A percentile compares a stretch with the other conserved stretches of the same genome.
Conservation (phyloP, 306 rosid genomes). For the Lathyrus aphaca region DNA sequence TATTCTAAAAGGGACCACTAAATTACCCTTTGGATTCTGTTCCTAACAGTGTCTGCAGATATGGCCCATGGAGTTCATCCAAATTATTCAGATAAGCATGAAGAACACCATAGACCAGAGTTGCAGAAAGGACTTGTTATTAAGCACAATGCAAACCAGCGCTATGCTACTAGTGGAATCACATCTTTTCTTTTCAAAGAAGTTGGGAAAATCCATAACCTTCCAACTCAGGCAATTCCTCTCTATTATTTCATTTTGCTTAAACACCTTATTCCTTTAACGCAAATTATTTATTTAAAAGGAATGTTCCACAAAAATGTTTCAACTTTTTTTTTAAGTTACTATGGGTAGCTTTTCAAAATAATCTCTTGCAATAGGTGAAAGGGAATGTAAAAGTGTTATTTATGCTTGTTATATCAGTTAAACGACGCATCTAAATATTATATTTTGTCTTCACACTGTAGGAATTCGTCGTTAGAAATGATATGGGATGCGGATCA, state of each 20-base stretch:
- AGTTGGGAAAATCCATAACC: conserved; percentile 76
- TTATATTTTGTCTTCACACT: neutral
- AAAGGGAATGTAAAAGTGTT: neutral
- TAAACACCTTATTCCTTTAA: conserved; percentile 1
- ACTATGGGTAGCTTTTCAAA: neutral
- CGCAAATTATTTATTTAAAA: neutral
- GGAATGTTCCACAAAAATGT: neutral
- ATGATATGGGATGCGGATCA: conserved; percentile 99
- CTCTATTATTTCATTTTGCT: conserved; percentile 17
- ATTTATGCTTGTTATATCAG: conserved; percentile 11
- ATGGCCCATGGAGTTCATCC: conserved; percentile 99
- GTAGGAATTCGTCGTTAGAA: conserved; percentile 95
- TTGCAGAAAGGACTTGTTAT: conserved; percentile 92
- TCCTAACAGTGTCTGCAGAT: conserved; percentile 84
- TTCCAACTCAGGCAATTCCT: conserved; percentile 80
- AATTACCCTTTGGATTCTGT: conserved; percentile 44
- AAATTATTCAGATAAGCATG: conserved; percentile 89
- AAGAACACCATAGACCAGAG: conserved; percentile 87
- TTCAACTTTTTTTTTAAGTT: neutral
- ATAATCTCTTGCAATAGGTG: conserved; percentile 7
- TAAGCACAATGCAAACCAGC: conserved; percentile 95
- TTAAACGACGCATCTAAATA: neutral
- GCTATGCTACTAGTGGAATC: conserved; percentile 91
- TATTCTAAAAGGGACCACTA: conserved; percentile 33
- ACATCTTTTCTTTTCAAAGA: conserved; percentile 90